phyloP scores from a whole-genome alignment of 306 rosid species.

The Cucurbita pepo region DNA sequence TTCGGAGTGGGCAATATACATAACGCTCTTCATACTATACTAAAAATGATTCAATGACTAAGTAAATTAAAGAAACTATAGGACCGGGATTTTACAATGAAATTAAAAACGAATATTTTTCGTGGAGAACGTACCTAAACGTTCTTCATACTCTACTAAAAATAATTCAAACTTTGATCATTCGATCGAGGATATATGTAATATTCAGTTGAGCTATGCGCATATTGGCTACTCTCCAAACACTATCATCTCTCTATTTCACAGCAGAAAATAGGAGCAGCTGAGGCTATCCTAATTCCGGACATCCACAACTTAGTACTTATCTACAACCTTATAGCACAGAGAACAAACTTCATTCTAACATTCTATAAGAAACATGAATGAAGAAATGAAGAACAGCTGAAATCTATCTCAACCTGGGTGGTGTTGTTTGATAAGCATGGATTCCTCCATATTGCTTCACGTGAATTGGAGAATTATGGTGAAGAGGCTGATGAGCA shows the following conservation, averaged over 20 bases:
- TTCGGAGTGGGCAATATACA: too few species aligned
- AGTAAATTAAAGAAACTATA: too few species aligned
- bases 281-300: too few species aligned
- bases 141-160: too few species aligned
- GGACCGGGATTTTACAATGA: too few species aligned
- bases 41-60: too few species aligned
- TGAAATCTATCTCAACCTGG: constrained; percentile 4
- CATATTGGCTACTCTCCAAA: too few species aligned
- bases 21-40: too few species aligned
- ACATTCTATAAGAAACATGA: background rate
- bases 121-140: too few species aligned
- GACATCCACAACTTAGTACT: background rate
- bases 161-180: background rate
- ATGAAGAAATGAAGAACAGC: background rate
- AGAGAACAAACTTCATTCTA: background rate
- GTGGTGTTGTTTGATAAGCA: constrained; percentile 12
- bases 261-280: too few species aligned
- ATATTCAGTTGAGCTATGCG: background rate
- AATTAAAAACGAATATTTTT: too few species aligned
- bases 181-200: background rate
- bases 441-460: constrained; percentile 12
- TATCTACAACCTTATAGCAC: background rate
- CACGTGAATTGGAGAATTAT: constrained; percentile 44
- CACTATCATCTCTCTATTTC: too few species aligned
- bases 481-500: constrained; percentile 30